A percentile compares a stretch with the other conserved stretches of the same genome.
phyloP scores from a whole-genome alignment of 2,329 filamentous ascomycete species.

The Keithomyces neogunnii region DNA sequence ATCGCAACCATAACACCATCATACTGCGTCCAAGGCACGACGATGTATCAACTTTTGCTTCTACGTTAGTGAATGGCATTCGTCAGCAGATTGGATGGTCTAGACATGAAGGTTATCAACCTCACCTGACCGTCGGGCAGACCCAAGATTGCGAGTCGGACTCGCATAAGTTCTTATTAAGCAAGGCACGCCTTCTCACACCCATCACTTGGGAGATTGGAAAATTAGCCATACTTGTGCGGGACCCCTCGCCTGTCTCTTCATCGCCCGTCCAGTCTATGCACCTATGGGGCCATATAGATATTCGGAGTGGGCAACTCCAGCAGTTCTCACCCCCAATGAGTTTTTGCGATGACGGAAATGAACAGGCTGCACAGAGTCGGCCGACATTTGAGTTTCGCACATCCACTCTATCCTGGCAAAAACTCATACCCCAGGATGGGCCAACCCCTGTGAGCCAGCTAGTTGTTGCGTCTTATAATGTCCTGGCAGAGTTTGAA shows the following conservation, averaged over 20 bases:
- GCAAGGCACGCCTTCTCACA: slow-evolving; percentile 43
- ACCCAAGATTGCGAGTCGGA: slow-evolving; percentile 35
- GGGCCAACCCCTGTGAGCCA: neutral
- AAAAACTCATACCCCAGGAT: neutral
- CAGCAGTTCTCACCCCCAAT: slow-evolving; percentile 7
- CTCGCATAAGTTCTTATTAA: slow-evolving; percentile 40
- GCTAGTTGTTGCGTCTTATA: slow-evolving; percentile 41
- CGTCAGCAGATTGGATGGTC: slow-evolving; percentile 26
- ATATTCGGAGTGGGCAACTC: slow-evolving; percentile 14
- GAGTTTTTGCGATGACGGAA: neutral
- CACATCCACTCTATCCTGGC: neutral
- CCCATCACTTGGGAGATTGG: slow-evolving; percentile 37
- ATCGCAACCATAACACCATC: slow-evolving; percentile 41
- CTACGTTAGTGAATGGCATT: slow-evolving; percentile 24
- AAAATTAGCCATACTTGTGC: slow-evolving; percentile 43
- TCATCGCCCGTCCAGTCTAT: slow-evolving; percentile 33
- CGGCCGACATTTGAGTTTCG: neutral
- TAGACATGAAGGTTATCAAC: slow-evolving; percentile 19
- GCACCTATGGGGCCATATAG: slow-evolving; percentile 47
- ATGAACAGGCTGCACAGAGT: neutral
- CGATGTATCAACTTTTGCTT: slow-evolving; percentile 14
- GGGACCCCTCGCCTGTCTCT: slow-evolving; percentile 29
- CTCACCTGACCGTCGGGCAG: slow-evolving; percentile 55
- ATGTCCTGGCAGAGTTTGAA: slow-evolving; percentile 42
- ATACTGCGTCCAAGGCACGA: slow-evolving; percentile 25